These are phyloP conservation scores for Cenococcum geophilum DNA, from an alignment of 495 filamentous ascomycete species.

Conservation along the genomic window DNA sequence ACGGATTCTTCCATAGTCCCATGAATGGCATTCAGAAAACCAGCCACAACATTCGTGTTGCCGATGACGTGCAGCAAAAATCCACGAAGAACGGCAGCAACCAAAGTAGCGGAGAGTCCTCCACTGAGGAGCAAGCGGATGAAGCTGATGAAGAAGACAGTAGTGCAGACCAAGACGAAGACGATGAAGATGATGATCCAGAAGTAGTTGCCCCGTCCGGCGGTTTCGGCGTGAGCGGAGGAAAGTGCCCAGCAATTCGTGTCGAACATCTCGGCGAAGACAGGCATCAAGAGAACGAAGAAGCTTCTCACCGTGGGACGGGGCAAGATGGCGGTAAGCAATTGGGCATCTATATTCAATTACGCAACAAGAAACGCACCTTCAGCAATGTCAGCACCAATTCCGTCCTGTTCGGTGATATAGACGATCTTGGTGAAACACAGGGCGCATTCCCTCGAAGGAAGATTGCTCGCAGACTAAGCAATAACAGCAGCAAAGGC, in stretches of 20 bases:
- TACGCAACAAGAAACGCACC: conserved; percentile 26
- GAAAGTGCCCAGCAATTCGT: conserved; percentile 25
- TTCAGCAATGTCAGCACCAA: conserved; percentile 30
- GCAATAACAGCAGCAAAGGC: conserved; percentile 15
- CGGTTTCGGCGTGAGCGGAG: conserved; percentile 38
- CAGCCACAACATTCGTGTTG: conserved; percentile 12
- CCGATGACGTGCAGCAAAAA: conserved; percentile 13
- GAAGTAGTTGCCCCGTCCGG: conserved; percentile 51
- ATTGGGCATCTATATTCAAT: conserved; percentile 4
- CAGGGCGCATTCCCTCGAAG: conserved; percentile 16
- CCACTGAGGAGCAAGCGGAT: conserved; percentile 21
- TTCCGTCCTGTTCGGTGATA: conserved; percentile 23
- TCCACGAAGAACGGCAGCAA: conserved; percentile 12
- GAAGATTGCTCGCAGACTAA: conserved; percentile 24
- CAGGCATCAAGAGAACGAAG: conserved; percentile 16
- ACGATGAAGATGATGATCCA: conserved; percentile 46
- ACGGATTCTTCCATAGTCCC: conserved; percentile 18
- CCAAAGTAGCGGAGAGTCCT: conserved; percentile 16
- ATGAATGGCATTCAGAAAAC: conserved; percentile 12
- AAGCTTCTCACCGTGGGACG: conserved; percentile 24
- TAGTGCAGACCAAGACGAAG: conserved; percentile 44
- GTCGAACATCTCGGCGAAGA: conserved; percentile 21
- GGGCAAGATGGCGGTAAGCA: conserved; percentile 19
- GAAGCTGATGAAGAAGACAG: conserved; percentile 27
- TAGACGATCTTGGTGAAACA: conserved; percentile 5